Percentiles rank a stretch among this genome's conserved stretches.
Conservation (phyloP, 106 monocot genomes). For the Dendrobium huoshanense region DNA sequence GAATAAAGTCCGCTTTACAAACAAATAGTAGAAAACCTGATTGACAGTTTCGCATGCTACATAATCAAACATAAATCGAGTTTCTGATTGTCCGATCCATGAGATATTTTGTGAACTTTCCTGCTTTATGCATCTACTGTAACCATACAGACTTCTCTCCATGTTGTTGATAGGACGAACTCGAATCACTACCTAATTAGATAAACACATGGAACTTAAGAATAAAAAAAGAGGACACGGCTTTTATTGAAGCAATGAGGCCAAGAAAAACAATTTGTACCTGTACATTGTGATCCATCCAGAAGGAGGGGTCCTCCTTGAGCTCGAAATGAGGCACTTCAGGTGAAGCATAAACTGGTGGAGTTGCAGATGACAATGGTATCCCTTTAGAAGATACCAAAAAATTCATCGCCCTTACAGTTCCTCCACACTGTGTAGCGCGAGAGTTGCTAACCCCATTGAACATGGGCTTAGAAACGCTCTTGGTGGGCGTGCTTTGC, state of each 20-base stretch:
- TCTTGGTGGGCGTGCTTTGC: slow-evolving; percentile 82
- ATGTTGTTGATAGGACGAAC: slow-evolving; percentile 68
- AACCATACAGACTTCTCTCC: slow-evolving; percentile 51
- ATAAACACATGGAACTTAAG: neutral
- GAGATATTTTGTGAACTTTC: slow-evolving; percentile 69
- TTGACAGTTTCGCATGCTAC: slow-evolving; percentile 83
- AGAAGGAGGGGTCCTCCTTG: slow-evolving; percentile 84
- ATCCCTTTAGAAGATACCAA: slow-evolving; percentile 30
- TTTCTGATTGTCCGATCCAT: slow-evolving; percentile 81
- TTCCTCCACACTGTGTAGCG: slow-evolving; percentile 19
- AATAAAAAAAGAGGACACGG: neutral
- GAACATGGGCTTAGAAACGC: slow-evolving; percentile 51
- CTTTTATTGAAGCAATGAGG: neutral
- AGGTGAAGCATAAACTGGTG: slow-evolving; percentile 22
- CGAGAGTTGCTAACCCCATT: slow-evolving; percentile 31
- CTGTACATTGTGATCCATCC: slow-evolving; percentile 98
- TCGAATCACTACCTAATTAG: slow-evolving; percentile 77
- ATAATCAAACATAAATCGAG: slow-evolving; percentile 86
- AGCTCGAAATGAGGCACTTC: slow-evolving; percentile 84
- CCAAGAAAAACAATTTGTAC: slow-evolving; percentile 18
- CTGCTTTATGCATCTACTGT: slow-evolving; percentile 83
- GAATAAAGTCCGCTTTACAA: neutral
- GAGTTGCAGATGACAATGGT: slow-evolving; percentile 16
- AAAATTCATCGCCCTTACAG: slow-evolving; percentile 25
- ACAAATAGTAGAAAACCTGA: slow-evolving; percentile 43